Conservation (phyloP, 352 stramenopile species). For the Aphanomyces euteiches region DNA sequence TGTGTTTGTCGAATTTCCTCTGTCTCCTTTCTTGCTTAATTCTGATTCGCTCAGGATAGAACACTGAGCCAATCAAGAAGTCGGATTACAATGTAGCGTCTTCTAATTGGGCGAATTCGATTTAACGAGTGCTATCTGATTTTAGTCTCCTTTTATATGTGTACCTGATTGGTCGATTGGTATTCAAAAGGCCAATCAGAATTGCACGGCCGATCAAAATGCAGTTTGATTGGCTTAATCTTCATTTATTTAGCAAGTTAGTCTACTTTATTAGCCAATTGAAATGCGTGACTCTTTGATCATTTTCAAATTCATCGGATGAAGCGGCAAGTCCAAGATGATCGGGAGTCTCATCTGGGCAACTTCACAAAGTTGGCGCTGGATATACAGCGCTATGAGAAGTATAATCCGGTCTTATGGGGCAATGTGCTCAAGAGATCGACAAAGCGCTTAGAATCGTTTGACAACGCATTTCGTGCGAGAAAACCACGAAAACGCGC, state of each 20-base stretch:
- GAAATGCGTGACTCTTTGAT: not conserved
- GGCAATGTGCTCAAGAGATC: constrained; percentile 11
- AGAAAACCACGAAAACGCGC: constrained; percentile 1
- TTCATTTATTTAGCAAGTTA: no score
- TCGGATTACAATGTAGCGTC: no score
- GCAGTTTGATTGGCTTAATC: no score
- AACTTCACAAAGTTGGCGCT: constrained; percentile 16
- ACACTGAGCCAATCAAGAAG: no score
- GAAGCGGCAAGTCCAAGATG: not conserved
- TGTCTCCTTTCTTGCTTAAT: not conserved
- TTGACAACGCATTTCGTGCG: not conserved
- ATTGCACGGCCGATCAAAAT: no score
- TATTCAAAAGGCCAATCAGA: no score
- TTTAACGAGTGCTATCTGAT: no score
- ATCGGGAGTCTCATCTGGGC: not conserved
- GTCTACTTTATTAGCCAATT: not conserved
- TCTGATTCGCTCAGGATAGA: no score
- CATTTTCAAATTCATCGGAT: not conserved
- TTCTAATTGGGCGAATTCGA: no score
- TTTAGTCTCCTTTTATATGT: no score
- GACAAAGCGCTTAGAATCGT: constrained; percentile 5
- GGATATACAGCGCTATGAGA: constrained; percentile 10
- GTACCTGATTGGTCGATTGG: no score
- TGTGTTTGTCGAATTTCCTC: not conserved
- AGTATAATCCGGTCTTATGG: constrained; percentile 17